phyloP scores from a whole-genome alignment of 257 asterid species.

The Ballota nigra region DNA sequence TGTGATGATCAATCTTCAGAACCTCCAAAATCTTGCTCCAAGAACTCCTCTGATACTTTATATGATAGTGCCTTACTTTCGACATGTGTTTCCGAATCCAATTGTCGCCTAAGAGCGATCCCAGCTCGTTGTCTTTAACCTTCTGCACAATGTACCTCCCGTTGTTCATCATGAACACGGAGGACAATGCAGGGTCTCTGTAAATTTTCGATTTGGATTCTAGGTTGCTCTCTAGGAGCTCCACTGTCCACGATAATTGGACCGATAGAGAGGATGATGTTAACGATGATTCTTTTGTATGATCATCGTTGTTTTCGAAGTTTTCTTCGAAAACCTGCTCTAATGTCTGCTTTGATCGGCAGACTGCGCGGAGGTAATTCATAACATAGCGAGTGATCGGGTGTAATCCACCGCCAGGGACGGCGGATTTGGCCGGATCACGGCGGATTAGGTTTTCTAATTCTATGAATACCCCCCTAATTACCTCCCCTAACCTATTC shows the following conservation, averaged over 20 bases:
- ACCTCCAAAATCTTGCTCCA: slow-evolving; percentile 73
- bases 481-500: slow-evolving; percentile 78
- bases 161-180: slow-evolving; percentile 87
- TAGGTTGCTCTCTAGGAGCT: slow-evolving; percentile 70
- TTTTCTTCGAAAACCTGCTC: slow-evolving; percentile 78
- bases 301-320: slow-evolving; percentile 27
- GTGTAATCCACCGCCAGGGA: slow-evolving; percentile 91
- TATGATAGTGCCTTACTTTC: slow-evolving; percentile 64
- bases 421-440: slow-evolving; percentile 68
- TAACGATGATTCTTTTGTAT: slow-evolving; percentile 32
- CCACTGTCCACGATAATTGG: slow-evolving; percentile 73
- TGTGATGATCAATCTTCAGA: slow-evolving; percentile 52
- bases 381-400: slow-evolving; percentile 83
- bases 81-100: slow-evolving; percentile 74
- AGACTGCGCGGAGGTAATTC: slow-evolving; percentile 86
- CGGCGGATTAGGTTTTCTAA: slow-evolving; percentile 80
- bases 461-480: slow-evolving; percentile 76
- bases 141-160: slow-evolving; percentile 78
- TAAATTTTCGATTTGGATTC: slow-evolving; percentile 75
- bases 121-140: slow-evolving; percentile 66
- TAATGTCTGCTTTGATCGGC: slow-evolving; percentile 58
- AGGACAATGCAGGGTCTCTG: slow-evolving; percentile 59
- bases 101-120: slow-evolving; percentile 67
- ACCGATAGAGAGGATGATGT: slow-evolving; percentile 32
- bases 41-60: slow-evolving; percentile 64